A percentile compares a stretch with the other conserved stretches of the same genome.
These are phyloP conservation scores for Candida bentonensis DNA, from an alignment of 805 yeast species.

Conservation along the genomic window DNA sequence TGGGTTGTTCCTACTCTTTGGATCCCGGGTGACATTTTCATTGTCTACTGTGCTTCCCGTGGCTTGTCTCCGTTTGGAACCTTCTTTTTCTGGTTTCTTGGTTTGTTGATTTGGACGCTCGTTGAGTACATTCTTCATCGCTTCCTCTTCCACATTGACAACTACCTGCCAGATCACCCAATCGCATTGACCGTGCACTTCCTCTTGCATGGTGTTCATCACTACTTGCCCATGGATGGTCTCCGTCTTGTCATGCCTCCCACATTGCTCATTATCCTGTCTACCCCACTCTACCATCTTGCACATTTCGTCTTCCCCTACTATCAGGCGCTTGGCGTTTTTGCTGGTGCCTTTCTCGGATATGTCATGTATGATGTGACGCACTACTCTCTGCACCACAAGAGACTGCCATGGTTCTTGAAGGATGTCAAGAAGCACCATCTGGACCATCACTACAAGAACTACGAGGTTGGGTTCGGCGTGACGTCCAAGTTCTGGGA, in stretches of 20 bases:
- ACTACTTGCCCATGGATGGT: slow-evolving; percentile 93
- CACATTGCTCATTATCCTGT: slow-evolving; percentile 54
- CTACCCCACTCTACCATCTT: slow-evolving; percentile 66
- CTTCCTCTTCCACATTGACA: slow-evolving; percentile 84
- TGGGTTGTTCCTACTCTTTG: slow-evolving; percentile 78
- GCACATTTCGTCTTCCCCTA: slow-evolving; percentile 69
- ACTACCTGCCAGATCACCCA: slow-evolving; percentile 68
- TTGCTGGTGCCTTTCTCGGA: slow-evolving; percentile 93
- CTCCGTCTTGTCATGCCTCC: slow-evolving; percentile 95
- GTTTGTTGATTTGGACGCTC: slow-evolving; percentile 87
- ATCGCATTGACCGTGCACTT: slow-evolving; percentile 71
- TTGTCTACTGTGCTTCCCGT: slow-evolving; percentile 46
- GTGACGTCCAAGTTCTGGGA: slow-evolving; percentile 95
- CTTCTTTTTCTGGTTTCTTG: slow-evolving; percentile 50
- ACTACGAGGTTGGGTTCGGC: slow-evolving; percentile 93
- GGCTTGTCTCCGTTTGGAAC: slow-evolving; percentile 33
- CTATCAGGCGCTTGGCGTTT: slow-evolving; percentile 78
- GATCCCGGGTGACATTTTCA: slow-evolving; percentile 65
- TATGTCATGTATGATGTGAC: slow-evolving; percentile 83
- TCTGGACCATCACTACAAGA: slow-evolving; percentile 94
- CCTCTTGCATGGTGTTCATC: slow-evolving; percentile 90
- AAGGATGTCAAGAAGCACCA: slow-evolving; percentile 79
- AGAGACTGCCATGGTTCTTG: slow-evolving; percentile 60
- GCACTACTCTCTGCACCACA: slow-evolving; percentile 91
- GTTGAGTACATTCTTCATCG: slow-evolving; percentile 83